Evolutionary conservation across 2,329 filamentous ascomycete genomes (phyloP), one percentile per base, ranked within the genome.

Genomic region (Calonectria crousiana): DNA sequence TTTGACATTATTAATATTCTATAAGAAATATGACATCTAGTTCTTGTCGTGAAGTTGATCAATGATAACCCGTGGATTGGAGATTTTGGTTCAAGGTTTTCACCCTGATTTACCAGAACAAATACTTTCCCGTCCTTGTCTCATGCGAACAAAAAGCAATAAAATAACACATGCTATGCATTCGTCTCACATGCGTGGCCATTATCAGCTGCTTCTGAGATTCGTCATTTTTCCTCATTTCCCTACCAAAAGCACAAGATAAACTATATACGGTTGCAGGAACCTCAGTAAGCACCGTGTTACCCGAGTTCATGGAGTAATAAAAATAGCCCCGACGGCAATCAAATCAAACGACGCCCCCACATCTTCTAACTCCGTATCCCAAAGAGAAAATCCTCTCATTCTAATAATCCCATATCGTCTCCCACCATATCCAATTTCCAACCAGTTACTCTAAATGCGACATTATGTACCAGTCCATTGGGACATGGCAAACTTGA

Each of bases 321-420:
- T 20, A 65, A 72, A 28, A 67, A 30, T 68, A 4, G 56, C 36
- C 38, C 56, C 30, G 44, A 62, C 52, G 58, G 64, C 69, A 62
- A 47, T 67, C 49, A 73, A 71, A 72, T 69, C 65, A 75, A 72
- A 68, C 28, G 49, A 74, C 53, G 56, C 69, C 72, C 73, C 75
- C 69, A 72, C 74, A 69, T 65, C 58, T 74, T 67, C 67, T 44
- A 78, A 79, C 74, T 73, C 75, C 69, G 32, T 72, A 73, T 68
- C 49, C 67, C 74, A 58, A 69, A 69, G 64, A 74, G 68, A 68
- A 64, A 66, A 67, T 67, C 44, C 13, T 73, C 70, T 67, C 62
- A 58, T 49, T 69, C 69, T 71, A 74, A 68, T 34, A 62, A 66
- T 49, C 56, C 53, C 30, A 47, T 53, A 51, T 51, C 60, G 52